These are phyloP conservation scores for Clavariopsis aquatica DNA, from an alignment of 495 filamentous ascomycete species.

Conservation along the genomic window DNA sequence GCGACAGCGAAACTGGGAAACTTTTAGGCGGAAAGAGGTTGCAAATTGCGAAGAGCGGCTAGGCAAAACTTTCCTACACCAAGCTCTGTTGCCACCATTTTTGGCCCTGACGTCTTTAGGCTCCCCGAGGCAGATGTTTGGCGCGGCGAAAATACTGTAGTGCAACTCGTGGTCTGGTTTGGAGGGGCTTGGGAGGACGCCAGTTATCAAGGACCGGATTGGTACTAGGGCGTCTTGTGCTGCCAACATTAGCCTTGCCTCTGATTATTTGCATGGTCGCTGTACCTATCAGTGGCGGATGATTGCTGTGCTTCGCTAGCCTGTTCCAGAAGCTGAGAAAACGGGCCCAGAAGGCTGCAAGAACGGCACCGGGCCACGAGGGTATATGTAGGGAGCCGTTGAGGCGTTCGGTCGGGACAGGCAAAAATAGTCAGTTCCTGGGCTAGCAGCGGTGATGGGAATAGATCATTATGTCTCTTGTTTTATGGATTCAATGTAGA, in stretches of 20 bases:
- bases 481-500: neutral
- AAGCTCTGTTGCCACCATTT: constrained; percentile 26
- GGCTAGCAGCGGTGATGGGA: neutral
- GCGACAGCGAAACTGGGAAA: constrained; percentile 25
- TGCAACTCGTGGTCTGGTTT: neutral
- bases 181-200: constrained; percentile 21
- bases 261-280: neutral
- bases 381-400: constrained; percentile 16
- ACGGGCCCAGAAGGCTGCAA: constrained; percentile 8
- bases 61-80: constrained; percentile 33
- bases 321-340: constrained; percentile 18
- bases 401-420: neutral
- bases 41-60: constrained; percentile 21
- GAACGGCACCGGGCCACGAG: constrained; percentile 1
- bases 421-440: constrained; percentile 37
- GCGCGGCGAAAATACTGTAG: constrained; percentile 20
- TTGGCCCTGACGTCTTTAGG: constrained; percentile 11
- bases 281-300: neutral
- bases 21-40: constrained; percentile 23
- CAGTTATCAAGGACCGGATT: constrained; percentile 33
- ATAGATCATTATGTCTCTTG: constrained; percentile 10
- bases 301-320: neutral
- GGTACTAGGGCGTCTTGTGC: constrained; percentile 15
- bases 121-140: constrained; percentile 11
- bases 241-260: constrained; percentile 23